A percentile compares a stretch with the other conserved stretches of the same genome.
Conservation (phyloP, 208 protist species). For the Histomonas meleagridis region DNA sequence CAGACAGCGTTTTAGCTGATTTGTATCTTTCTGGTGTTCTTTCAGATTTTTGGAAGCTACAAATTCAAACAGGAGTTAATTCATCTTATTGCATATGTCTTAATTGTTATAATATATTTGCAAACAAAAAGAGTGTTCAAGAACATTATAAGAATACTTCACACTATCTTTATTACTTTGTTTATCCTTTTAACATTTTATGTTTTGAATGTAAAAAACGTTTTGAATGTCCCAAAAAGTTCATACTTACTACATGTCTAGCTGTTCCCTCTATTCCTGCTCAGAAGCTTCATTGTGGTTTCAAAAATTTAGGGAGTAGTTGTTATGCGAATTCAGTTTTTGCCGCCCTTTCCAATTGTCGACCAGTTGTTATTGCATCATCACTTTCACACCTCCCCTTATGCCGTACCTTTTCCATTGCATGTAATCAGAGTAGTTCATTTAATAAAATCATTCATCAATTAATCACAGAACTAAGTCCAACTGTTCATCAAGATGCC, state of each 20-base stretch:
- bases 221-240: neutral
- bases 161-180: neutral
- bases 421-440: neutral
- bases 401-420: neutral
- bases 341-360: neutral
- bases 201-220: neutral
- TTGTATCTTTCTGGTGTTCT: no score
- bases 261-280: neutral
- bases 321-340: slow-evolving; percentile 3
- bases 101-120: no score
- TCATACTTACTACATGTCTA: neutral
- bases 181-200: neutral
- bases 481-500: neutral
- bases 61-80: no score
- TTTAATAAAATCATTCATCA: neutral
- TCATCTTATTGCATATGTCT: no score
- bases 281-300: neutral
- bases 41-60: no score
- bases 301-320: neutral
- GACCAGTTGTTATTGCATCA: neutral
- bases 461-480: neutral
- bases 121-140: no score
- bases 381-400: neutral
- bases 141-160: neutral
- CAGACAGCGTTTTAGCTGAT: no score